phyloP scores from a whole-genome alignment of 2,329 filamentous ascomycete genomes.

The Xylariaceae sp. region DNA sequence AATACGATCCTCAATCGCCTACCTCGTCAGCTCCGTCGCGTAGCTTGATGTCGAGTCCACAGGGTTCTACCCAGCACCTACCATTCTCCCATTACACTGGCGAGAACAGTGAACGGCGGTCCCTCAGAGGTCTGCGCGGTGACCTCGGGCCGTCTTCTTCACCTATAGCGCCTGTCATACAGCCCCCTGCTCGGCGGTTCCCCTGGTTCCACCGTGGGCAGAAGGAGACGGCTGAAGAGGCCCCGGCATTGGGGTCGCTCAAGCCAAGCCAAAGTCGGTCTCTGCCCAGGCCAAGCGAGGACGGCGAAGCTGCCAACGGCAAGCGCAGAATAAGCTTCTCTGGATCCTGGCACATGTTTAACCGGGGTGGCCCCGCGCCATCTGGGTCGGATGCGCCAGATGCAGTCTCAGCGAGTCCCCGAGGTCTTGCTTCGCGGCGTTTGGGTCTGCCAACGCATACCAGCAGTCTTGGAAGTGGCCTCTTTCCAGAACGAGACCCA shows the following conservation, averaged over 20 bases:
- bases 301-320: constrained; percentile 45
- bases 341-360: constrained; percentile 52
- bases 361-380: constrained; percentile 45
- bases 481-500: constrained; percentile 50
- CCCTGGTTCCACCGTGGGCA: constrained; percentile 55
- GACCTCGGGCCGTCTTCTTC: constrained; percentile 36
- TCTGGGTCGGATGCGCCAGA: constrained; percentile 37
- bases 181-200: constrained; percentile 44
- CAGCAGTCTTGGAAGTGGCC: constrained; percentile 41
- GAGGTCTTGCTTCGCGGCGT: constrained; percentile 25
- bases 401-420: constrained; percentile 23
- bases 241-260: constrained; percentile 61
- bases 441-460: constrained; percentile 32
- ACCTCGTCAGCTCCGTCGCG: constrained; percentile 52
- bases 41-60: constrained; percentile 57
- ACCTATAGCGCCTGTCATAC: constrained; percentile 32
- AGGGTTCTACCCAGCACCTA: constrained; percentile 53
- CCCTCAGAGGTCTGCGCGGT: constrained; percentile 31
- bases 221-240: constrained; percentile 54
- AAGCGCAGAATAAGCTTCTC: constrained; percentile 55
- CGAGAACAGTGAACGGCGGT: constrained; percentile 42
- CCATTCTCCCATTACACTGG: constrained; percentile 45
- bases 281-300: constrained; percentile 59
- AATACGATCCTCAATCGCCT: constrained; percentile 53
- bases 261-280: constrained; percentile 72